phyloP scores from a whole-genome alignment of 2,329 filamentous ascomycete species.

The Lithohypha guttulata region DNA sequence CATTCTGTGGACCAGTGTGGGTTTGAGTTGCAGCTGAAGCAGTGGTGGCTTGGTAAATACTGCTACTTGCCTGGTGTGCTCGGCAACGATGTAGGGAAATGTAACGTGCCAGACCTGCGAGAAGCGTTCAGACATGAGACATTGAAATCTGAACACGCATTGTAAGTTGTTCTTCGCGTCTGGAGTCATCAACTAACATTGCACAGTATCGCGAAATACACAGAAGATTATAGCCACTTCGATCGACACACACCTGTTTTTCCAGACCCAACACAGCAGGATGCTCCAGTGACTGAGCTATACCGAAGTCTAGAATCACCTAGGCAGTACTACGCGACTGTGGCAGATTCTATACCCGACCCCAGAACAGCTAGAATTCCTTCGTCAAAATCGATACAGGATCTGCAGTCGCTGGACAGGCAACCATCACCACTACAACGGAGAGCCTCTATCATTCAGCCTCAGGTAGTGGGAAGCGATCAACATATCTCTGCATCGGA shows the following conservation, averaged over 20 bases:
- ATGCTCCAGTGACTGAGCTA: slow-evolving; percentile 15
- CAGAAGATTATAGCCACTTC: slow-evolving; percentile 20
- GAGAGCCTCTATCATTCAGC: slow-evolving; percentile 16
- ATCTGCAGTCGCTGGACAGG: slow-evolving; percentile 5
- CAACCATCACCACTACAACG: slow-evolving; percentile 8
- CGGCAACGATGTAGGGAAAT: slow-evolving; percentile 90
- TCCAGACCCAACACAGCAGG: slow-evolving; percentile 14
- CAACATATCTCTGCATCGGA: slow-evolving; percentile 23
- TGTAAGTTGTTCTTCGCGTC: slow-evolving; percentile 45
- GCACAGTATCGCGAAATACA: slow-evolving; percentile 19
- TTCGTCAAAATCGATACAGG: slow-evolving; percentile 12
- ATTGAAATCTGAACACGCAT: slow-evolving; percentile 66
- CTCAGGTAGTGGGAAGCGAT: slow-evolving; percentile 9
- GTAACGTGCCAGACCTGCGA: slow-evolving; percentile 86
- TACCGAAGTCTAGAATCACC: slow-evolving; percentile 18
- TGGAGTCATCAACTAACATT: slow-evolving; percentile 1
- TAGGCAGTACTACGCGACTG: slow-evolving; percentile 20
- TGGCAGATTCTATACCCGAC: slow-evolving; percentile 18
- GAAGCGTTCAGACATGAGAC: slow-evolving; percentile 86
- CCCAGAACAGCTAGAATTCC: slow-evolving; percentile 16
- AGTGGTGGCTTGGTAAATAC: slow-evolving; percentile 76
- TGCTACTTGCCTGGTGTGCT: slow-evolving; percentile 67
- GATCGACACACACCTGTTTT: slow-evolving; percentile 20
- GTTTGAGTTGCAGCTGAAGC: slow-evolving; percentile 80
- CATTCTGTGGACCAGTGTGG: slow-evolving; percentile 92